Evolutionary conservation across 768 basidiomycete genomes (phyloP).

Genomic region (Boletus bicolor): DNA sequence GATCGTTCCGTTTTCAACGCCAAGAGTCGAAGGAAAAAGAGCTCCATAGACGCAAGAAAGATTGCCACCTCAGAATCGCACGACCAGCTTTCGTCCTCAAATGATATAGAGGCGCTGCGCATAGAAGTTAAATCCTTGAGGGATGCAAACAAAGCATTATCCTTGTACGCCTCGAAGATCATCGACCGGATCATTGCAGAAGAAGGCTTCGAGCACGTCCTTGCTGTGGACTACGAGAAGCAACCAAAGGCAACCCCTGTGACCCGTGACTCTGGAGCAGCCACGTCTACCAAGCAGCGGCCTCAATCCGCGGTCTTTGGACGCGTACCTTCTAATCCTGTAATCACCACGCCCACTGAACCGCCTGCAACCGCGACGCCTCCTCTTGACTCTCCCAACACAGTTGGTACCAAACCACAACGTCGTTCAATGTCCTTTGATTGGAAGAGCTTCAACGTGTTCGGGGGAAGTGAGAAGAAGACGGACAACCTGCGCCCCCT

Average conservation of each 20-base stretch:
- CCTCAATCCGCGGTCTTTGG: constrained; percentile 61
- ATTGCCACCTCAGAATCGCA: constrained; percentile 37
- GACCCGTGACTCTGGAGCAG: constrained; percentile 20
- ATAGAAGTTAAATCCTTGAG: constrained; percentile 88
- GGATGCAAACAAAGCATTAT: constrained; percentile 94
- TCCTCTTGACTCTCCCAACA: constrained; percentile 24
- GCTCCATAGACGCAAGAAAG: constrained; percentile 30
- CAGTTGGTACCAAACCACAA: constrained; percentile 41
- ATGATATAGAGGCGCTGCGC: constrained; percentile 72
- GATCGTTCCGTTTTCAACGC: constrained; percentile 43
- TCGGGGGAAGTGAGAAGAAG: constrained; percentile 61
- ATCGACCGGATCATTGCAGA: constrained; percentile 95
- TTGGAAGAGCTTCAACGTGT: constrained; percentile 77
- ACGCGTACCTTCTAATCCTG: constrained; percentile 35
- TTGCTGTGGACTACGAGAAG: constrained; percentile 87
- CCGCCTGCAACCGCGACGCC: constrained; percentile 20
- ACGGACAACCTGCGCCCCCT: constrained; percentile 63
- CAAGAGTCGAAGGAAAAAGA: constrained; percentile 47
- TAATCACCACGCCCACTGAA: constrained; percentile 33
- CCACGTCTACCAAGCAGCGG: constrained; percentile 42
- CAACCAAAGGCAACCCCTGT: constrained; percentile 44
- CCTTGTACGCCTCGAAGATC: constrained; percentile 95
- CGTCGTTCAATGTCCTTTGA: constrained; percentile 82
- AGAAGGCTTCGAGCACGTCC: constrained; percentile 95
- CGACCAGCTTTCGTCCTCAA: constrained; percentile 43